Evolutionary conservation across 805 yeast genomes (phyloP).

Genomic region (Yarrowia sp.): DNA sequence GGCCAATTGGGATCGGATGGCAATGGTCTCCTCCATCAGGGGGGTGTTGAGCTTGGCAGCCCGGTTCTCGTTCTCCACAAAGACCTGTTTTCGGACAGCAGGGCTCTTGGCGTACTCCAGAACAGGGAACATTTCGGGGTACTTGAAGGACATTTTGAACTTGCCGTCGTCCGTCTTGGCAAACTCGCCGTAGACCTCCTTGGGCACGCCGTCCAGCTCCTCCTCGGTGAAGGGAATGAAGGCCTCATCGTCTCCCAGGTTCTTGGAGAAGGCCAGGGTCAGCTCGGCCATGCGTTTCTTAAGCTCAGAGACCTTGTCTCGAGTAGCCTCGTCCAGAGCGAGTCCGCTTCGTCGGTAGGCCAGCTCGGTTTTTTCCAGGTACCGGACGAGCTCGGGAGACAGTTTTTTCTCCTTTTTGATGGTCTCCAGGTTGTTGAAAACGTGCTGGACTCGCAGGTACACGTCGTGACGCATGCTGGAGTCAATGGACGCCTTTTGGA

Average conservation of each 20-base stretch:
- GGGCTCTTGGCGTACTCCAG: conserved; percentile 63
- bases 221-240: conserved; percentile 56
- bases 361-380: conserved; percentile 53
- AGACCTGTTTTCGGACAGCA: conserved; percentile 64
- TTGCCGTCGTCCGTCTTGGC: conserved; percentile 43
- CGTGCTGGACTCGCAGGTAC: conserved; percentile 53
- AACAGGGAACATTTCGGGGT: conserved; percentile 77
- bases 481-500: conserved; percentile 60
- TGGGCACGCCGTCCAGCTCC: conserved; percentile 72
- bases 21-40: conserved; percentile 57
- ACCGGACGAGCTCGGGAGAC: conserved; percentile 55
- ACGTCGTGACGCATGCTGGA: conserved; percentile 63
- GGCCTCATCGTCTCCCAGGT: conserved; percentile 68
- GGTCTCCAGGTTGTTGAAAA: conserved; percentile 40
- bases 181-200: conserved; percentile 54
- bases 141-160: conserved; percentile 70
- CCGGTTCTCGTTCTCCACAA: conserved; percentile 64
- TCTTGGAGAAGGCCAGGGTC: conserved; percentile 56
- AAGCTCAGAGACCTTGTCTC: conserved; percentile 55
- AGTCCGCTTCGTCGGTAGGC: conserved; percentile 68
- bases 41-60: conserved; percentile 57
- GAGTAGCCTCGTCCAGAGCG: conserved; percentile 51
- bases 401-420: conserved; percentile 30
- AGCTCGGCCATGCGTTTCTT: conserved; percentile 58
- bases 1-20: conserved; percentile 61